These are phyloP conservation scores for Hypoxylon sp. DNA, from an alignment of 2,329 filamentous ascomycete species.

Conservation along the genomic window DNA sequence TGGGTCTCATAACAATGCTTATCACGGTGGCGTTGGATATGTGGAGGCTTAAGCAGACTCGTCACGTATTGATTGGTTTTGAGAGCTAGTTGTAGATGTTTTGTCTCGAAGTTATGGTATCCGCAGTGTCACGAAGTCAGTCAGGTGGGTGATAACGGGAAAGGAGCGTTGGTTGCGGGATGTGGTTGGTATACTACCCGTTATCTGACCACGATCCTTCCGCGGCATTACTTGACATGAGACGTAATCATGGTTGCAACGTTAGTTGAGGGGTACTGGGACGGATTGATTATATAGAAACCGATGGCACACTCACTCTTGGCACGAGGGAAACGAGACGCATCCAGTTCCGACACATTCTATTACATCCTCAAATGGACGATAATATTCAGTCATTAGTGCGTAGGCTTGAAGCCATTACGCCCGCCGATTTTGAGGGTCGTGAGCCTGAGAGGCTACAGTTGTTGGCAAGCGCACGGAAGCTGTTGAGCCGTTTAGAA, in stretches of 20 bases:
- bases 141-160: not conserved
- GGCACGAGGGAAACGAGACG: not conserved
- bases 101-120: not conserved
- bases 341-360: not conserved
- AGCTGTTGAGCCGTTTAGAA: slow-evolving; percentile 44
- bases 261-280: not conserved
- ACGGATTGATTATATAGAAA: not conserved
- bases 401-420: slow-evolving; percentile 30
- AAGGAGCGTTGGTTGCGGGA: not conserved
- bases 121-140: not conserved
- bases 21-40: not conserved
- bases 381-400: not conserved
- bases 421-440: slow-evolving; percentile 35
- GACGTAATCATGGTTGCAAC: slow-evolving; percentile 10
- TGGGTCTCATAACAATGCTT: not conserved
- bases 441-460: slow-evolving; percentile 41
- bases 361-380: slow-evolving; percentile 5
- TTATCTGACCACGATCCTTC: not conserved
- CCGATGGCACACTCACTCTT: not conserved
- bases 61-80: not conserved
- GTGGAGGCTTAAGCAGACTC: not conserved
- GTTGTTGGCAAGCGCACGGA: slow-evolving; percentile 42
- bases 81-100: not conserved
- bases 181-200: not conserved
- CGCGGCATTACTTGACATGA: not conserved